Conservation (phyloP, 2,329 filamentous ascomycete species). For the Sclerotinia spermophila region DNA sequence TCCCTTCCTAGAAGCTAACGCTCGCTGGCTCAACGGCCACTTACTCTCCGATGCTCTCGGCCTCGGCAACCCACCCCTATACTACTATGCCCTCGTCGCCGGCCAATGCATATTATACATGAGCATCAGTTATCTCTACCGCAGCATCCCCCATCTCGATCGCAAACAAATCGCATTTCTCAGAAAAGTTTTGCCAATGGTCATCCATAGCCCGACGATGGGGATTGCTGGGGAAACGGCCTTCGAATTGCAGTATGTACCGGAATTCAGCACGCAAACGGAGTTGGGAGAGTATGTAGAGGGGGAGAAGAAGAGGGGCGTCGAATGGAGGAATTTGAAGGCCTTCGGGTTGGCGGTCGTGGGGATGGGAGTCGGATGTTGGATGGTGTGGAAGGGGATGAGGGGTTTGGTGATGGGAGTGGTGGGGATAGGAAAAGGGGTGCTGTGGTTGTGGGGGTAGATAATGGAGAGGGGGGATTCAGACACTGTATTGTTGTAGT, state of each 20-base stretch:
- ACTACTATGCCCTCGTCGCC: conserved; percentile 31
- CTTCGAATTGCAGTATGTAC: conserved; percentile 71
- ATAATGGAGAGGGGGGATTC: no score
- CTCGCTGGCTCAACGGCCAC: conserved; percentile 67
- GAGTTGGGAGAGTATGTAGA: conserved; percentile 35
- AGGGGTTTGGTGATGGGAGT: background rate
- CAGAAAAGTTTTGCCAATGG: background rate
- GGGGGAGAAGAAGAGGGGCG: conserved; percentile 32
- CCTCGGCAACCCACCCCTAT: conserved; percentile 26
- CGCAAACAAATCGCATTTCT: conserved; percentile 46
- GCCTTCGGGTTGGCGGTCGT: conserved; percentile 43
- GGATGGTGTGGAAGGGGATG: background rate
- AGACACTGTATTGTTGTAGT: background rate
- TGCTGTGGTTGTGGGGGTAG: background rate
- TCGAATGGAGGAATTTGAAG: conserved; percentile 48
- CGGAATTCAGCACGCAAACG: conserved; percentile 46
- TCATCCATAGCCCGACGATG: conserved; percentile 5
- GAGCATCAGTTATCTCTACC: conserved; percentile 42
- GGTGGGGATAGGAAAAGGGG: background rate
- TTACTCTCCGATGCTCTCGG: conserved; percentile 57
- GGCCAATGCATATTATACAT: conserved; percentile 34
- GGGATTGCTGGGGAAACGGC: conserved; percentile 60
- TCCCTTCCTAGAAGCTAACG: conserved; percentile 64
- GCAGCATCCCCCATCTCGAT: conserved; percentile 46
- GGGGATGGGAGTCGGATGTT: conserved; percentile 26